Conservation (phyloP, 495 filamentous ascomycete genomes). For the Elasticomyces elasticus region DNA sequence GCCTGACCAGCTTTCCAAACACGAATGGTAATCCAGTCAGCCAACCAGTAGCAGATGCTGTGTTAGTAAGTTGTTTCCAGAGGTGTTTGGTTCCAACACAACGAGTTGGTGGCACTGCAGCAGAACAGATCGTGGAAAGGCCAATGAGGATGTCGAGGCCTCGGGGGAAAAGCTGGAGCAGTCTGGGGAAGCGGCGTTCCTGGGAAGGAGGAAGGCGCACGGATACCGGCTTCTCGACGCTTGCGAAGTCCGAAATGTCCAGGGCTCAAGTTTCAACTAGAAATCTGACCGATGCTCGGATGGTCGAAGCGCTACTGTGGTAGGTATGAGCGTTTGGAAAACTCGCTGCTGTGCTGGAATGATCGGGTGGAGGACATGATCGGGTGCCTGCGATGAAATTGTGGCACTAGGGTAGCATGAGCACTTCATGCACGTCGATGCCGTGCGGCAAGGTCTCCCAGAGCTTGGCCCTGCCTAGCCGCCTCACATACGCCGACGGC, state of each 20-base stretch:
- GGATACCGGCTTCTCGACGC: background rate
- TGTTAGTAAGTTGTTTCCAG: background rate
- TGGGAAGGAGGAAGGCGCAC: background rate
- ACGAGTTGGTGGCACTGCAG: background rate
- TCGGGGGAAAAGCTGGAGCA: conserved; percentile 1
- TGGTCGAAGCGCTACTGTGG: background rate
- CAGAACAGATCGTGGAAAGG: background rate
- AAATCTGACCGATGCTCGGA: background rate
- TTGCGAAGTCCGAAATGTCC: background rate
- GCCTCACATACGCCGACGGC: background rate
- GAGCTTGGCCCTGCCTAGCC: background rate
- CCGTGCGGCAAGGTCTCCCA: background rate
- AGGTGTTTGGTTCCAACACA: background rate
- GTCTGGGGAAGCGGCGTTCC: background rate
- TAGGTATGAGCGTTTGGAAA: background rate
- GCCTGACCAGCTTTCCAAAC: conserved; percentile 1
- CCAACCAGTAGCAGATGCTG: background rate
- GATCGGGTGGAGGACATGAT: background rate
- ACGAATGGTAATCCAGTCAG: background rate
- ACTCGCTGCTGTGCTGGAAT: background rate
- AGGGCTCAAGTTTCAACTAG: conserved; percentile 1
- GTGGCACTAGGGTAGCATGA: conserved; percentile 4
- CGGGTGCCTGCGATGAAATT: conserved; percentile 3
- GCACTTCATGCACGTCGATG: conserved; percentile 7
- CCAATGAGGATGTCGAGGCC: background rate